Evolutionary conservation across 2,329 filamentous ascomycete genomes (phyloP).

Genomic region (Apiospora saccharicola): DNA sequence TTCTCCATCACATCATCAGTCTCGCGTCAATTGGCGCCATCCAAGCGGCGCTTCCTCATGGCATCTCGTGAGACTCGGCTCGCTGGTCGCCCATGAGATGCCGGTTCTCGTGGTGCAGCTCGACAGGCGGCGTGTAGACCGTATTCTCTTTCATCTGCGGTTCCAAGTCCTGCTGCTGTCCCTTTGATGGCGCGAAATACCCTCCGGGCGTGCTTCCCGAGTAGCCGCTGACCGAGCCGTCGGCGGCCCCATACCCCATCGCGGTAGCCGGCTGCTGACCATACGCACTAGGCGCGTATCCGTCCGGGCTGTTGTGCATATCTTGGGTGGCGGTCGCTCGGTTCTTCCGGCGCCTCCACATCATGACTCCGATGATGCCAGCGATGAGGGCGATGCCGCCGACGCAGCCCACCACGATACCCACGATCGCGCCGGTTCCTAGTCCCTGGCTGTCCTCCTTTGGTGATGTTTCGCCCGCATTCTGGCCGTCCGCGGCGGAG

Average conservation of each 20-base stretch:
- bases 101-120: not conserved
- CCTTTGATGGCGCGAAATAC: not conserved
- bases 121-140: not conserved
- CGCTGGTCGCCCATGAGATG: conserved; percentile 7
- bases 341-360: not conserved
- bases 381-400: conserved; percentile 40
- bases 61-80: conserved; percentile 2
- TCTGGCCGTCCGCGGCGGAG: not conserved
- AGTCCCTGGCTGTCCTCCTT: conserved; percentile 28
- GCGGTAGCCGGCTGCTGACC: not conserved
- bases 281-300: not conserved
- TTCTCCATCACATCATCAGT: not conserved
- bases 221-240: not conserved
- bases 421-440: conserved; percentile 37
- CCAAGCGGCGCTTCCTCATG: not conserved
- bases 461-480: not conserved
- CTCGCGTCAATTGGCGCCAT: not conserved
- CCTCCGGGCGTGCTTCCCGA: not conserved
- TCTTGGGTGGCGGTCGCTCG: not conserved
- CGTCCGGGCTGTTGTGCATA: not conserved
- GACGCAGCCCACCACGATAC: conserved; percentile 36
- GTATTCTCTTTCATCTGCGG: conserved; percentile 15
- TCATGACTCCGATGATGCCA: not conserved
- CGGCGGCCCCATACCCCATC: not conserved
- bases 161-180: not conserved